Conservation (phyloP, 2,329 filamentous ascomycete genomes). For the Pseudocercospora ulei region DNA sequence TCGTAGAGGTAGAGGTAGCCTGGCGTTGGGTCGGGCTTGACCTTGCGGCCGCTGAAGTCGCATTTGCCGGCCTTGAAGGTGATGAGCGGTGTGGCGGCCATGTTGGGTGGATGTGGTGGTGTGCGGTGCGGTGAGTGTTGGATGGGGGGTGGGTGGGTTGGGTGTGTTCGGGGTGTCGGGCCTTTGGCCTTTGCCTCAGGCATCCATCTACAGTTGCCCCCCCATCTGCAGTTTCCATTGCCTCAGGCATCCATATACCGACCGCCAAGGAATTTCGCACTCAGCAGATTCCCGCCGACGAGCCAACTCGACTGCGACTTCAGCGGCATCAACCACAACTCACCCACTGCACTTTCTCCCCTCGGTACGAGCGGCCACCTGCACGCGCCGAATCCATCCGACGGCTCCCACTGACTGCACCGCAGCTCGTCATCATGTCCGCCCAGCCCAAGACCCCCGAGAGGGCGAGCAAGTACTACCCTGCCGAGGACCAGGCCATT, state of each 20-base stretch:
- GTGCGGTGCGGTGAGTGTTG: background rate
- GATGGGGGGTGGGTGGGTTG: constrained; percentile 3
- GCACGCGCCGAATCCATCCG: too few relatives aligned
- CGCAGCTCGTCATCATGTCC: constrained; percentile 29
- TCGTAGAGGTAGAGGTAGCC: constrained; percentile 89
- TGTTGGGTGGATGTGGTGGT: constrained; percentile 37
- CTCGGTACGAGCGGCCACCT: too few relatives aligned
- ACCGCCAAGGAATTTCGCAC: too few relatives aligned
- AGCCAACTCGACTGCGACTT: too few relatives aligned
- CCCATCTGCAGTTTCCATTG: too few relatives aligned
- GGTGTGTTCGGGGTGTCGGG: constrained; percentile 5
- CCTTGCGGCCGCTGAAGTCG: constrained; percentile 52
- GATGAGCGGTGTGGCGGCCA: constrained; percentile 79
- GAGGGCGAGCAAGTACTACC: constrained; percentile 99
- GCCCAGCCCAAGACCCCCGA: constrained; percentile 70
- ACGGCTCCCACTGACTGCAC: constrained; percentile 3
- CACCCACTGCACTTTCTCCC: background rate
- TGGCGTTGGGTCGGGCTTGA: constrained; percentile 60
- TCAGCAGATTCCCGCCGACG: too few relatives aligned
- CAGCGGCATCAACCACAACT: too few relatives aligned
- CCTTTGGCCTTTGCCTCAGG: too few relatives aligned
- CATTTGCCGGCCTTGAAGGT: constrained; percentile 95
- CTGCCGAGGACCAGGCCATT: constrained; percentile 79
- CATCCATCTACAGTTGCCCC: too few relatives aligned
- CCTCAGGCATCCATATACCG: too few relatives aligned